Evolutionary conservation across 208 protist genomes (phyloP).

Genomic region (Acanthamoeba sp.): DNA sequence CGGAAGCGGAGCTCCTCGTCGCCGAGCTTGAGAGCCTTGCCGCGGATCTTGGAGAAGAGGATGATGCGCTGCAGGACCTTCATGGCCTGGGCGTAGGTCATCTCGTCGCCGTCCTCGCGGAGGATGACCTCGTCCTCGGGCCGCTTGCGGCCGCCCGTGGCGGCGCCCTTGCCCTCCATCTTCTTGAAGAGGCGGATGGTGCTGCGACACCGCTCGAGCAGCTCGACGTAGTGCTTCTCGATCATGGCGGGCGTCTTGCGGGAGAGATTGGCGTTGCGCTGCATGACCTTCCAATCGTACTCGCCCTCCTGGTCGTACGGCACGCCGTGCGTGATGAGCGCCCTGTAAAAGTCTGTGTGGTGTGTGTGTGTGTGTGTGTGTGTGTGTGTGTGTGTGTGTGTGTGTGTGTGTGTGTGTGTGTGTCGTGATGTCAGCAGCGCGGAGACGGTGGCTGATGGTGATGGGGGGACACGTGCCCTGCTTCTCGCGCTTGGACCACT

Average conservation of each 20-base stretch:
- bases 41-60: conserved; percentile 70
- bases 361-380: neutral
- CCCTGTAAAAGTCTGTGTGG: conserved; percentile 55
- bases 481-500: conserved; percentile 67
- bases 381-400: neutral
- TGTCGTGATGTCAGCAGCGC: too few species aligned
- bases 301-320: conserved; percentile 61
- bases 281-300: conserved; percentile 63
- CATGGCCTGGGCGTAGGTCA: conserved; percentile 66
- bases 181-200: conserved; percentile 73
- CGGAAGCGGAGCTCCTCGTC: conserved; percentile 39
- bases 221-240: conserved; percentile 73
- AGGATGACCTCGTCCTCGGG: conserved; percentile 44
- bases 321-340: conserved; percentile 72
- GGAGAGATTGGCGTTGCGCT: conserved; percentile 45
- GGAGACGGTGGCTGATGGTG: too few species aligned
- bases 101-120: conserved; percentile 54
- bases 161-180: conserved; percentile 36
- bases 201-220: conserved; percentile 60
- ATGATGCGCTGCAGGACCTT: conserved; percentile 72
- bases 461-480: conserved; percentile 14
- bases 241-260: conserved; percentile 68
- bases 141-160: neutral
- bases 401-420: too few species aligned
- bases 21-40: conserved; percentile 53